Evolutionary conservation across 202 grass and related monocot genomes (phyloP).

Genomic region (Bolboschoenoplectus hybrid): DNA sequence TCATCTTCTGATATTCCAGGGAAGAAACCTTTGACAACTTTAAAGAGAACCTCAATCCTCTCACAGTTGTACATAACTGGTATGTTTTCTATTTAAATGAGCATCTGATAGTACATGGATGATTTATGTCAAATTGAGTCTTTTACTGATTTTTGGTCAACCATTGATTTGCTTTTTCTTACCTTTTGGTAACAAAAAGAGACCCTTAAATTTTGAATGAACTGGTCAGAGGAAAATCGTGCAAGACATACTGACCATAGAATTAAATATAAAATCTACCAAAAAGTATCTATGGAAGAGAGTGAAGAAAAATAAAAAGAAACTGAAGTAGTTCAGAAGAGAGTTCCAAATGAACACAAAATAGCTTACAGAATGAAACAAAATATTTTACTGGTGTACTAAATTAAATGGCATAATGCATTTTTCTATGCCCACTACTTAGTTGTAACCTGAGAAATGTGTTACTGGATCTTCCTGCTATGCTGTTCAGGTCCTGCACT

Average conservation of each 20-base stretch:
- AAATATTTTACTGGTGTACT: not conserved
- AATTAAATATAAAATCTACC: no score
- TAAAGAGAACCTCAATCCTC: slow-evolving; percentile 77
- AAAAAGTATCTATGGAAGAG: not conserved
- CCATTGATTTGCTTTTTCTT: not conserved
- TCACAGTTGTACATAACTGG: slow-evolving; percentile 92
- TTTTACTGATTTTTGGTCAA: not conserved
- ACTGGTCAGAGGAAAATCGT: not conserved
- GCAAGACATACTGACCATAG: not conserved
- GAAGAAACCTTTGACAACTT: slow-evolving; percentile 99
- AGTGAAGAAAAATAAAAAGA: not conserved
- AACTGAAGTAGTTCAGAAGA: not conserved
- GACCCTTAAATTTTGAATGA: not conserved
- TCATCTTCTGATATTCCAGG: slow-evolving; percentile 47
- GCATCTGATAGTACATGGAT: slow-evolving; percentile 6
- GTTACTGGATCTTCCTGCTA: not conserved
- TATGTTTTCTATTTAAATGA: slow-evolving; percentile 43
- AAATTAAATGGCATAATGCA: not conserved
- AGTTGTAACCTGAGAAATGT: not conserved
- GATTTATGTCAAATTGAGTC: not conserved
- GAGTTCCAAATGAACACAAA: not conserved
- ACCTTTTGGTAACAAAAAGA: not conserved
- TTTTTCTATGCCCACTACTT: not conserved
- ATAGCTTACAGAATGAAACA: slow-evolving; percentile 1
- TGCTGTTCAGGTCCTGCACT: not conserved